Conservation (phyloP, 768 basidiomycete genomes). For the Rhodotorula diobovata region DNA sequence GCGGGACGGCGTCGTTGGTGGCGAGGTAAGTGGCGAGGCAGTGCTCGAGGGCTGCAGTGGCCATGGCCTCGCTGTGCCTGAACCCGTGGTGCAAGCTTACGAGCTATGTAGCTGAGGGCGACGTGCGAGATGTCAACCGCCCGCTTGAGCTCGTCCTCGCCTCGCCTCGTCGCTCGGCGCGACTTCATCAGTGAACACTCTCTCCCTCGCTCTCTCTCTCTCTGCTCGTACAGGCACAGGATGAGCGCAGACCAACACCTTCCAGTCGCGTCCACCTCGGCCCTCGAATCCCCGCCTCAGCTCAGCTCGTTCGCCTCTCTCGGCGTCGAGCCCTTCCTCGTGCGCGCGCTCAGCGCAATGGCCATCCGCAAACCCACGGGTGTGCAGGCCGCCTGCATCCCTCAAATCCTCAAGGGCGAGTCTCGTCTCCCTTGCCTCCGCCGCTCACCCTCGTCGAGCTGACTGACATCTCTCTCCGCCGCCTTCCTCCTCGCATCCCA, state of each 20-base stretch:
- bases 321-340: constrained; percentile 54
- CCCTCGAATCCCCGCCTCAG: neutral
- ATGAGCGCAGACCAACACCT: neutral
- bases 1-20: constrained; percentile 8
- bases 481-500: constrained; percentile 1
- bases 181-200: no score
- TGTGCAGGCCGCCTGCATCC: constrained; percentile 85
- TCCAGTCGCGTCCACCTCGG: neutral
- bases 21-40: constrained; percentile 23
- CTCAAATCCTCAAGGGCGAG: constrained; percentile 72
- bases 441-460: neutral
- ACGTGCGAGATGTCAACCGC: neutral
- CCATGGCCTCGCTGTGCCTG: neutral
- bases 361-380: constrained; percentile 79
- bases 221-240: neutral
- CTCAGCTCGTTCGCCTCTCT: constrained; percentile 47
- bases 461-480: neutral
- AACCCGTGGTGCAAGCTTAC: no score
- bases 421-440: neutral
- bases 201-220: no score
- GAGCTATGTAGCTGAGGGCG: neutral
- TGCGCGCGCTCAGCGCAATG: constrained; percentile 67
- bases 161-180: neutral
- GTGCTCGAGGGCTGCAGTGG: constrained; percentile 10
- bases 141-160: neutral